Percentiles rank a stretch among this genome's conserved stretches.
Evolutionary conservation across 2,329 filamentous ascomycete genomes (phyloP).

Genomic region (Domatiomyces catenatus): DNA sequence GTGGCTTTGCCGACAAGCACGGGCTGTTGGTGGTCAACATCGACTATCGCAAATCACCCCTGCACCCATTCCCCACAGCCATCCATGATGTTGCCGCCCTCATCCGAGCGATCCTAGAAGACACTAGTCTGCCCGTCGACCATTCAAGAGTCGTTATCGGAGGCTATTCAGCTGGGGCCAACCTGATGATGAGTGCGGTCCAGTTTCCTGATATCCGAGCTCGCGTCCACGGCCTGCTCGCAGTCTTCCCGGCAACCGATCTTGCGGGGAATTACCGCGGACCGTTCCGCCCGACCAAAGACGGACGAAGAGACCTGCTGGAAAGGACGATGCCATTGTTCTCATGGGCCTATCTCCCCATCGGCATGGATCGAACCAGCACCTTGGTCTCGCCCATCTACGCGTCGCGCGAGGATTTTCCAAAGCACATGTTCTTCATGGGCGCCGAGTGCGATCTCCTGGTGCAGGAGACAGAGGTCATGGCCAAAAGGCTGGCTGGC

Average conservation of each 20-base stretch:
- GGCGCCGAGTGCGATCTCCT: constrained; percentile 34
- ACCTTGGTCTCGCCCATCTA: constrained; percentile 30
- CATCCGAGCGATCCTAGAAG: constrained; percentile 27
- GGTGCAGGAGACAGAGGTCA: constrained; percentile 25
- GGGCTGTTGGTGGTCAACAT: constrained; percentile 33
- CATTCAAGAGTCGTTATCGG: constrained; percentile 26
- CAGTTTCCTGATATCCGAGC: constrained; percentile 26
- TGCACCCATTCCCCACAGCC: constrained; percentile 29
- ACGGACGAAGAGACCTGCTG: constrained; percentile 16
- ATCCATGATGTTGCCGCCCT: constrained; percentile 34
- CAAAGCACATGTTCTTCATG: constrained; percentile 30
- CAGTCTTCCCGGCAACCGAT: constrained; percentile 34
- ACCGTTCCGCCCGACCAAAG: constrained; percentile 17
- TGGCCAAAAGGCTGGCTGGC: constrained; percentile 20
- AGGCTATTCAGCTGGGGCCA: constrained; percentile 29
- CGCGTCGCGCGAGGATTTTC: constrained; percentile 23
- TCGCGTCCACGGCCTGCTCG: constrained; percentile 25
- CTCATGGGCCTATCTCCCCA: constrained; percentile 29
- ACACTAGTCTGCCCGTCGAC: constrained; percentile 34
- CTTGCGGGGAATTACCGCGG: constrained; percentile 21
- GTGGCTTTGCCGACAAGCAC: constrained; percentile 27
- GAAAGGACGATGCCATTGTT: constrained; percentile 20
- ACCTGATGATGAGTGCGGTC: constrained; percentile 29
- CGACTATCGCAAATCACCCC: constrained; percentile 36
- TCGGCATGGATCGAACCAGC: constrained; percentile 23